Evolutionary conservation across 1,284 basidiomycete genomes (phyloP).

Genomic region (Sanghuangporus sanghuang): DNA sequence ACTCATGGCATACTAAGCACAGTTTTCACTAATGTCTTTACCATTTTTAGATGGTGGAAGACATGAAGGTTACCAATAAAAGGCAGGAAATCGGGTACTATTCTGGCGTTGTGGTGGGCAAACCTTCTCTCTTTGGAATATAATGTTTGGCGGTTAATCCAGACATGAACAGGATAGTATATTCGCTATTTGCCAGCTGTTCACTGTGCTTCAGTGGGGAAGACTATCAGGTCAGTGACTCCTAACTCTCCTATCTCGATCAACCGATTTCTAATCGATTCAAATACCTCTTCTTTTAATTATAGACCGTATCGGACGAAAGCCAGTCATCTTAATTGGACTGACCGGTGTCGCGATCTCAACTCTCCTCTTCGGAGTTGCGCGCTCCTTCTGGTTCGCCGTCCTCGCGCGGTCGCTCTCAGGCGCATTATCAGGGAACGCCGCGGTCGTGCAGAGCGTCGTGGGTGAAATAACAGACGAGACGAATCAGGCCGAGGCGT

Average conservation of each 20-base stretch:
- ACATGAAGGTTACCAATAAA: conserved; percentile 24
- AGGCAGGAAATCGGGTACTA: conserved; percentile 26
- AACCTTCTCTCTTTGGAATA: not conserved
- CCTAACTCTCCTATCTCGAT: not conserved
- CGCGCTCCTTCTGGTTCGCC: conserved; percentile 22
- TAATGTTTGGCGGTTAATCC: not conserved
- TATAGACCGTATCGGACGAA: conserved; percentile 27
- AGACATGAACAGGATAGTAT: conserved; percentile 22
- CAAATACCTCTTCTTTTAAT: not conserved
- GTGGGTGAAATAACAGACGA: conserved; percentile 25
- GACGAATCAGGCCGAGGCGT: conserved; percentile 24
- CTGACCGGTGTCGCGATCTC: conserved; percentile 26
- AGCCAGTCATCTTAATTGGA: conserved; percentile 28
- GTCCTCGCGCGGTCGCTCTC: conserved; percentile 24
- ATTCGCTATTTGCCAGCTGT: conserved; percentile 27
- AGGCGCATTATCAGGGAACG: conserved; percentile 26
- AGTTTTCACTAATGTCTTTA: not conserved
- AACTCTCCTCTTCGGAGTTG: conserved; percentile 26
- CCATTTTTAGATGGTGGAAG: conserved; percentile 23
- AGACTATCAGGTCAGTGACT: conserved; percentile 21
- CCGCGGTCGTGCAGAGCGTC: conserved; percentile 22
- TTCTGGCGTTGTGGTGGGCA: conserved; percentile 25
- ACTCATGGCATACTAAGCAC: not conserved
- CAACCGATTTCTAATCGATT: not conserved
- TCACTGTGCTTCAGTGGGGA: conserved; percentile 26